Evolutionary conservation across 1,284 basidiomycete species (phyloP).

Genomic region (Pholiota adiposa): DNA sequence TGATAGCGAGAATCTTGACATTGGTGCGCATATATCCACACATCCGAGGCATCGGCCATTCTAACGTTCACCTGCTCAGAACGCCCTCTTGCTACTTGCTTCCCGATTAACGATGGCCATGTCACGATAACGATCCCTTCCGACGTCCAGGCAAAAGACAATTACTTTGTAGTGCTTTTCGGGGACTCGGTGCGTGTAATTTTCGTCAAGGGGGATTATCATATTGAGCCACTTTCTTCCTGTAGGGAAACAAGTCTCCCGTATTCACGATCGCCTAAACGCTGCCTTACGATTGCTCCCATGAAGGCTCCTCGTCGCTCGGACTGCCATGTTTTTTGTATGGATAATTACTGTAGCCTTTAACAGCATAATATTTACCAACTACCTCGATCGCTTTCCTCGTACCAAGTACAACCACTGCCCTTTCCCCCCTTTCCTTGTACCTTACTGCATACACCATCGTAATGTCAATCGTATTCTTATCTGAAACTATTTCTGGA

Average conservation of each 20-base stretch:
- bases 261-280: conserved; percentile 29
- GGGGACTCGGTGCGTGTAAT: conserved; percentile 1
- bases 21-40: conserved; percentile 24
- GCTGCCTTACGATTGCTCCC: neutral
- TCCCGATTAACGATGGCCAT: conserved; percentile 31
- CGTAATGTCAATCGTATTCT: neutral
- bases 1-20: conserved; percentile 36
- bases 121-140: conserved; percentile 31
- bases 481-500: neutral
- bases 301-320: neutral
- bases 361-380: neutral
- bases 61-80: conserved; percentile 19
- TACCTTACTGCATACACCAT: neutral
- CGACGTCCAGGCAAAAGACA: conserved; percentile 23
- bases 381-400: neutral
- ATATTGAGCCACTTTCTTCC: neutral
- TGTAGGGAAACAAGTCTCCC: conserved; percentile 34
- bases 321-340: neutral
- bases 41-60: neutral
- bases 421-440: neutral
- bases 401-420: conserved; percentile 2
- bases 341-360: conserved; percentile 10
- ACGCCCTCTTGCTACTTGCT: conserved; percentile 35
- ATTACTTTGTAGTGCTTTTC: conserved; percentile 35
- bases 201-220: too few species aligned